Evolutionary conservation across 495 filamentous ascomycete species (phyloP).

Genomic region (Daldinia loculata): DNA sequence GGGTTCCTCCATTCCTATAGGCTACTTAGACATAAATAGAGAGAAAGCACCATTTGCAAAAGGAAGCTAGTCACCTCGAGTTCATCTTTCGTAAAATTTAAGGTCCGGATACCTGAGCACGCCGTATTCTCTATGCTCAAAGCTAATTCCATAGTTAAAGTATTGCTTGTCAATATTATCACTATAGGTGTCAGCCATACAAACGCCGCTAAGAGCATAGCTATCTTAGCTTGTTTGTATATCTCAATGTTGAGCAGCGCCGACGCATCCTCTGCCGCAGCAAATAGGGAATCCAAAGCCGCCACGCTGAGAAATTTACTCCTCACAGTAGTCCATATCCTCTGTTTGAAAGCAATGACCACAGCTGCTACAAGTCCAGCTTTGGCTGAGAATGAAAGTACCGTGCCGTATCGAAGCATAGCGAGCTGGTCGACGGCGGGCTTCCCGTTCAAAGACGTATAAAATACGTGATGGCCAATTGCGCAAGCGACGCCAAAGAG

Average conservation of each 20-base stretch:
- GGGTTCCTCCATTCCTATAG: slow-evolving; percentile 47
- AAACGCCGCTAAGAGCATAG: slow-evolving; percentile 46
- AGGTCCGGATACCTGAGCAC: slow-evolving; percentile 45
- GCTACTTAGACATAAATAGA: slow-evolving; percentile 6
- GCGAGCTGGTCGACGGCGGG: slow-evolving; percentile 40
- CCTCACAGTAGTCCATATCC: slow-evolving; percentile 50
- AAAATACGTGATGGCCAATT: slow-evolving; percentile 49
- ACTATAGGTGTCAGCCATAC: slow-evolving; percentile 50
- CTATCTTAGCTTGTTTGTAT: slow-evolving; percentile 45
- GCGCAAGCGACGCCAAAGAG: slow-evolving; percentile 47
- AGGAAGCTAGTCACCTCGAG: slow-evolving; percentile 28
- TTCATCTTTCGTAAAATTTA: slow-evolving; percentile 51
- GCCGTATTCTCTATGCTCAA: slow-evolving; percentile 14
- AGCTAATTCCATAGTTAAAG: slow-evolving; percentile 45
- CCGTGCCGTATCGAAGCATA: neutral
- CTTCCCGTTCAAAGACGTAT: slow-evolving; percentile 44
- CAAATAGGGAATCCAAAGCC: slow-evolving; percentile 46
- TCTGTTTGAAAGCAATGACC: slow-evolving; percentile 46
- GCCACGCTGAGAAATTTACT: slow-evolving; percentile 46
- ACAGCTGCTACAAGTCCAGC: slow-evolving; percentile 45
- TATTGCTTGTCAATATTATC: slow-evolving; percentile 51
- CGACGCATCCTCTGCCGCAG: slow-evolving; percentile 36
- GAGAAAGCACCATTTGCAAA: neutral
- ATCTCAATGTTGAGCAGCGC: slow-evolving; percentile 48
- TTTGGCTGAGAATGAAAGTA: neutral